Percentiles rank a stretch among this genome's conserved stretches.
phyloP scores from a whole-genome alignment of 352 stramenopile genomes.

The Aphanomyces cochlioides region DNA sequence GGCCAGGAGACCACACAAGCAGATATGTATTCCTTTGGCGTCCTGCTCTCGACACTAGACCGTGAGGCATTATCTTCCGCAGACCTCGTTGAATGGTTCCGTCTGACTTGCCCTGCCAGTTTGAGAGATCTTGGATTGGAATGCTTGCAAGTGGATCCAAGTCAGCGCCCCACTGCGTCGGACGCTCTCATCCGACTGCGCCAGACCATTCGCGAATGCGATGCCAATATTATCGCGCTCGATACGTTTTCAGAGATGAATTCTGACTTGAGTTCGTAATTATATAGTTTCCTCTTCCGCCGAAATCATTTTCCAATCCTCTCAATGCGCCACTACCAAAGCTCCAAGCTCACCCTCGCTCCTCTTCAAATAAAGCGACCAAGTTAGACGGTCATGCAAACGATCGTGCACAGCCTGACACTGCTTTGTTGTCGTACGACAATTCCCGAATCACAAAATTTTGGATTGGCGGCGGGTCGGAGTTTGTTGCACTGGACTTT shows the following conservation, averaged over 20 bases:
- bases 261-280: no score
- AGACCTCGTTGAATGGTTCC: neutral
- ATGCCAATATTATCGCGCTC: neutral
- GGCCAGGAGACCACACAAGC: neutral
- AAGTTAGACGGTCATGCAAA: no score
- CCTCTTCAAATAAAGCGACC: no score
- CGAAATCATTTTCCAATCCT: no score
- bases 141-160: constrained; percentile 1
- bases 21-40: constrained; percentile 19
- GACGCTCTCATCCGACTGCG: neutral
- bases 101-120: neutral
- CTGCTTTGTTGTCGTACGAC: no score
- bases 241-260: neutral
- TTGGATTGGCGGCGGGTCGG: no score
- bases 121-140: neutral
- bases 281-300: no score
- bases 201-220: neutral
- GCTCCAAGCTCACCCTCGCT: no score
- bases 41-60: neutral
- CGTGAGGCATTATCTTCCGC: neutral
- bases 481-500: no score
- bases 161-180: neutral
- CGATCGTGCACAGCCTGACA: no score
- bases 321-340: no score
- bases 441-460: no score